Evolutionary conservation across 352 stramenopile genomes (phyloP), one percentile per base, ranked within the genome.

Genomic region (Peronospora belbahrii): DNA sequence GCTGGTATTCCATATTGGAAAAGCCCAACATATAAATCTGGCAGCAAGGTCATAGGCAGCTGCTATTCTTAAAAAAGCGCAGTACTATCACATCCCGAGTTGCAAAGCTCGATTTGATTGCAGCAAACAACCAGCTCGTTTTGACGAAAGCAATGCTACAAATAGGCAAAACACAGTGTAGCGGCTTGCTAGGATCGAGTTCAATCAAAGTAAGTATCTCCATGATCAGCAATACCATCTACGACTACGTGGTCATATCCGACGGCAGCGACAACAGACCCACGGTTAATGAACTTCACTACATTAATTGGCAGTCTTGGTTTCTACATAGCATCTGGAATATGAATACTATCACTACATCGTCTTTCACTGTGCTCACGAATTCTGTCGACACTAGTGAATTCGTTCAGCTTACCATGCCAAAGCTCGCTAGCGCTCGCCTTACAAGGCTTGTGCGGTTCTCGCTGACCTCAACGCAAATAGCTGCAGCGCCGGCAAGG

Each of bases 281-380:
- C 77, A 10, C 63, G 62, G 10, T 65, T 69, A 15, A 91, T 62
- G 52, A 91, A 74, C 55, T 88, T 91, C 11, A 89, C 62, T 14
- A 62, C 77, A 36, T 85, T 65, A 35, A 88, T 66, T 20, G 68
- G 48, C 18, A 88, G 56, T 7, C 32, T 74, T 70, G 53, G 62
- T 77, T 40, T 59, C 74, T 85, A 33, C 48, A 37, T 38, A 27
- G 23, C 23, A 27, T 27, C 9, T 27, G n/a, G 2, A 27, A 27
- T 2, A 27, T 27, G 3, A 27, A 27, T 27, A 7, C 5, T n/a
- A 31, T 7, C 17, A 37, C 17, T 24, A 32, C 9, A 14, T 13
- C 13, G 4, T 27, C n/a, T 14, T 27, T 2, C 20, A 8, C n/a
- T 7, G 10, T 32, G 25, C 24, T 14, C 52, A 85, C 74, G 64